Evolutionary conservation across 768 basidiomycete genomes (phyloP).

Genomic region (Dentipellis sp.): DNA sequence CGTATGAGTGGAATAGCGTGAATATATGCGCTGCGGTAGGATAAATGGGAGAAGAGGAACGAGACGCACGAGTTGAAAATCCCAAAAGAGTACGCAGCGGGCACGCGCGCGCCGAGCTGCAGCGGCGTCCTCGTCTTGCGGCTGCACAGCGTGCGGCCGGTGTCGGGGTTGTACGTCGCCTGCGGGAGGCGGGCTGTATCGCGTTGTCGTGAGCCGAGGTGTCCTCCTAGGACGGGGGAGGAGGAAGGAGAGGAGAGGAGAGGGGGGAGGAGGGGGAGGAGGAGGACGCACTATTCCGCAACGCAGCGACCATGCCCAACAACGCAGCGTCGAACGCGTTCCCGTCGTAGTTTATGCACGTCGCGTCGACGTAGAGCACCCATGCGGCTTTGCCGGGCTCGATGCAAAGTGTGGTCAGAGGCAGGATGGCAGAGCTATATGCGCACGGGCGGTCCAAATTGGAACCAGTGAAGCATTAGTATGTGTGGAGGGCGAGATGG

Average conservation of each 20-base stretch:
- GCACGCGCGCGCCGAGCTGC: constrained; percentile 31
- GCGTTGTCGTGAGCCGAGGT: too few species aligned
- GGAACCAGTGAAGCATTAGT: not conserved
- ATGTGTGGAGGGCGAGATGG: not conserved
- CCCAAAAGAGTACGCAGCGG: constrained; percentile 59
- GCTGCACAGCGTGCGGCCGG: constrained; percentile 53
- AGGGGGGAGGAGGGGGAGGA: not conserved
- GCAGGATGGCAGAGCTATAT: constrained; percentile 56
- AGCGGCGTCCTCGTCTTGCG: constrained; percentile 38
- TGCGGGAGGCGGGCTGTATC: constrained; percentile 57
- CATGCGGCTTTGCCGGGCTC: constrained; percentile 74
- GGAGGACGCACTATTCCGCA: constrained; percentile 64
- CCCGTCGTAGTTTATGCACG: constrained; percentile 96
- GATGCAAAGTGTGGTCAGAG: constrained; percentile 68
- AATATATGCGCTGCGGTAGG: not conserved
- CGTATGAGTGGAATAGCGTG: not conserved
- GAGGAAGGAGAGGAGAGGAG: not conserved
- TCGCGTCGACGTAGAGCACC: constrained; percentile 92
- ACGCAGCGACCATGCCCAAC: constrained; percentile 78
- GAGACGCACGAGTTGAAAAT: constrained; percentile 67
- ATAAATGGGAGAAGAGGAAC: not conserved
- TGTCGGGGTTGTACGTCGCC: constrained; percentile 63
- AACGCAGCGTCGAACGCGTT: constrained; percentile 90
- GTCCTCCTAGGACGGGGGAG: not conserved
- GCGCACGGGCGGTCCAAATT: not conserved